These are phyloP conservation scores for Mycogone perniciosa DNA, from an alignment of 2,329 filamentous ascomycete species.

Conservation along the genomic window DNA sequence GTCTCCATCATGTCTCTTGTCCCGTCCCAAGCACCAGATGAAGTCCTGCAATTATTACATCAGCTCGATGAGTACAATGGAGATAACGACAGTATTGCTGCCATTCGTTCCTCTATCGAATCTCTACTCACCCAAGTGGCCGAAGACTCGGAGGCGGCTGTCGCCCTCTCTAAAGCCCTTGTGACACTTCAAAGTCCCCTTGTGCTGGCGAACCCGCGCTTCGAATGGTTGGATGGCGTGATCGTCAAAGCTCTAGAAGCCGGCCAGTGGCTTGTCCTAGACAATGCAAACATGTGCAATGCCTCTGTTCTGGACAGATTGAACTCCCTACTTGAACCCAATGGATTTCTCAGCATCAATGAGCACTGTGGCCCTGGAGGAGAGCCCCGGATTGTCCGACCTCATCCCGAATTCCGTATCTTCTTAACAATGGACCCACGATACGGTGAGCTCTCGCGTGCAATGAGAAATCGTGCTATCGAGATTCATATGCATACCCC, in stretches of 20 bases:
- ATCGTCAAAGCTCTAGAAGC: constrained; percentile 80
- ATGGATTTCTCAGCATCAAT: constrained; percentile 83
- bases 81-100: constrained; percentile 31
- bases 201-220: constrained; percentile 66
- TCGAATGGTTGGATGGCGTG: constrained; percentile 93
- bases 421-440: constrained; percentile 91
- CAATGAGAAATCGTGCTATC: constrained; percentile 91
- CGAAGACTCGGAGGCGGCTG: constrained; percentile 39
- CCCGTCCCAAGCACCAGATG: constrained; percentile 39
- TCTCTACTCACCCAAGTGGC: constrained; percentile 36
- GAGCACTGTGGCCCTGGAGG: constrained; percentile 83
- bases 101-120: constrained; percentile 34
- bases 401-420: constrained; percentile 82
- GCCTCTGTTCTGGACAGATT: constrained; percentile 89
- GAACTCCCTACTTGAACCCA: constrained; percentile 88
- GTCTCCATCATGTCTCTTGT: constrained; percentile 42
- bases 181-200: constrained; percentile 46
- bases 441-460: constrained; percentile 87
- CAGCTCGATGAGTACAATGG: constrained; percentile 38
- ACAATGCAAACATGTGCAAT: constrained; percentile 96
- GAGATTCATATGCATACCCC: constrained; percentile 69
- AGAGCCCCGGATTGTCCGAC: constrained; percentile 69
- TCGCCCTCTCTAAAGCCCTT: constrained; percentile 42
- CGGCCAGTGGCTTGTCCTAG: constrained; percentile 88
- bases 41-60: constrained; percentile 46